Percentiles rank a stretch among this genome's conserved stretches.
Evolutionary conservation across 1,284 basidiomycete species (phyloP).

Genomic region (Leccinum huronense): DNA sequence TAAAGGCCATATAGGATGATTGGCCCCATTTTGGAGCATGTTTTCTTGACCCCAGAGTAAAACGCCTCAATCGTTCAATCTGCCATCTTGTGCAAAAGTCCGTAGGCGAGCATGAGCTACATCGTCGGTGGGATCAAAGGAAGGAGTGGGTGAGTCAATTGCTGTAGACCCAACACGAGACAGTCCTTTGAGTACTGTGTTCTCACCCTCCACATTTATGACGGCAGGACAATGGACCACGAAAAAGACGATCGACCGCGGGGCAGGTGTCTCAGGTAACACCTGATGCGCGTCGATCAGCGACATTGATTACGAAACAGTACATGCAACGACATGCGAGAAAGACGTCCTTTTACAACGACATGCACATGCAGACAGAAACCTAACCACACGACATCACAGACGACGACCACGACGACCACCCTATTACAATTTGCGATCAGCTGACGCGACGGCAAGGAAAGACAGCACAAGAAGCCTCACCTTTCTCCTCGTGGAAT

Average conservation of each 20-base stretch:
- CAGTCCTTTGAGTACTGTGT: neutral
- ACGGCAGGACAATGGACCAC: neutral
- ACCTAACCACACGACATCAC: constrained; percentile 40
- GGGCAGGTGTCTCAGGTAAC: constrained; percentile 53
- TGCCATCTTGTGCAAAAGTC: constrained; percentile 62
- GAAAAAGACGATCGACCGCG: constrained; percentile 62
- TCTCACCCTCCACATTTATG: neutral
- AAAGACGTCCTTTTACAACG: constrained; percentile 15
- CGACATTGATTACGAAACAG: constrained; percentile 56
- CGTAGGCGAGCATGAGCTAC: constrained; percentile 57
- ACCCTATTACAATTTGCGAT: constrained; percentile 58
- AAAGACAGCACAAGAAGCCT: constrained; percentile 18
- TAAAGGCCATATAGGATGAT: constrained; percentile 52
- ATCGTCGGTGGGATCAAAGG: constrained; percentile 26
- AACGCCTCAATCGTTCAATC: constrained; percentile 63
- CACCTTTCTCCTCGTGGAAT: constrained; percentile 96
- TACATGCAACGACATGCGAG: constrained; percentile 38
- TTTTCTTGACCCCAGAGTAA: constrained; percentile 63
- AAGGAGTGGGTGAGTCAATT: neutral
- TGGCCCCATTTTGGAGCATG: constrained; percentile 53
- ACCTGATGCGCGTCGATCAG: constrained; percentile 79
- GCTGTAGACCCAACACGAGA: constrained; percentile 1
- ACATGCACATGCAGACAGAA: constrained; percentile 14
- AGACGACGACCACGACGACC: constrained; percentile 99
- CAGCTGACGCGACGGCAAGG: constrained; percentile 8